Conservation (phyloP, 1,284 basidiomycete species). For the Apiotrichum gamsii region DNA sequence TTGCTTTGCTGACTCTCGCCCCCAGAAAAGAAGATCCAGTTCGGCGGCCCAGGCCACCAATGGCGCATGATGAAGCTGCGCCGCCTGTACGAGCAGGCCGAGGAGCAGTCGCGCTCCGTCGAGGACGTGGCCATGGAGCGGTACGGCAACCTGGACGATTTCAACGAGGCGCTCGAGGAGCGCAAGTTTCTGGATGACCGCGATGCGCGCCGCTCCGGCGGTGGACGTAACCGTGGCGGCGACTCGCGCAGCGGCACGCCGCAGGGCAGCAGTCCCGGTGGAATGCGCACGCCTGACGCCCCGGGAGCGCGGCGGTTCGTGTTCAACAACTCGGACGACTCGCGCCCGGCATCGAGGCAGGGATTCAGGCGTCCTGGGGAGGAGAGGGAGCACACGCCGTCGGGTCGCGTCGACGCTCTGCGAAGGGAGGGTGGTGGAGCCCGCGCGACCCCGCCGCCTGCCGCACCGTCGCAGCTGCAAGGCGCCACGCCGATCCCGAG, state of each 20-base stretch:
- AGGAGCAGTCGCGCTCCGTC: conserved; percentile 68
- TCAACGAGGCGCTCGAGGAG: conserved; percentile 82
- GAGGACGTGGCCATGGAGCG: conserved; percentile 83
- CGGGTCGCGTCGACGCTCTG: conserved; percentile 31
- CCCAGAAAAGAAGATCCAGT: conserved; percentile 49
- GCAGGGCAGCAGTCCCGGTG: too few species aligned
- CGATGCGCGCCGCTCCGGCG: conserved; percentile 53
- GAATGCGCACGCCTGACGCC: conserved; percentile 44
- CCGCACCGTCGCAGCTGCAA: too few species aligned
- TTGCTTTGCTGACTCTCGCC: not conserved
- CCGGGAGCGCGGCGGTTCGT: conserved; percentile 46
- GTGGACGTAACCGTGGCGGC: conserved; percentile 32
- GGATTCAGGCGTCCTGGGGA: conserved; percentile 74
- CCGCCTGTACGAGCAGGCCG: conserved; percentile 78
- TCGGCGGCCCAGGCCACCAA: conserved; percentile 83
- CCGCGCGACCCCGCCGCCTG: not conserved
- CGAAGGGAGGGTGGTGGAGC: conserved; percentile 24
- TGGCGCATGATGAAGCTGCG: conserved; percentile 98
- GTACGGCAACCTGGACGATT: conserved; percentile 76
- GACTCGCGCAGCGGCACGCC: conserved; percentile 57
- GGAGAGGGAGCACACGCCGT: conserved; percentile 36
- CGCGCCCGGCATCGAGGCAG: conserved; percentile 59
- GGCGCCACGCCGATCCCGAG: conserved; percentile 71
- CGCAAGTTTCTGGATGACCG: conserved; percentile 75
- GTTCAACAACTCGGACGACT: conserved; percentile 41